Base-by-base conservation (phyloP, 2,329 filamentous ascomycete species). In the Phialophora expanda region DNA sequence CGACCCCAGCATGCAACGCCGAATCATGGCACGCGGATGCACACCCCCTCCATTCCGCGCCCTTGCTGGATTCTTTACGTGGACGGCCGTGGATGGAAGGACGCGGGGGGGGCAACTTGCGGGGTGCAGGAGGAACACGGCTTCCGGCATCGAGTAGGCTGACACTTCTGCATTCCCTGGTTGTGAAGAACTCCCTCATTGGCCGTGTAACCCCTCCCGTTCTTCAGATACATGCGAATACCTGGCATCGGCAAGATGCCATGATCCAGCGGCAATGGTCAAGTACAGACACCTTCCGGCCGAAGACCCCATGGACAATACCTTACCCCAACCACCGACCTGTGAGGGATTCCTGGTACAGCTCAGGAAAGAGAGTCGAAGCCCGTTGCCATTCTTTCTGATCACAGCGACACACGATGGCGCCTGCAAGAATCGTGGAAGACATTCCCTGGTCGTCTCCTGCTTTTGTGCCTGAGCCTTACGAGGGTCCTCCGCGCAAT, bases 401-500 rank as follows among this genome's bases (percentile, higher is more conserved):
- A 20, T 38, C 54, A 22, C 20, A 61, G 22, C 46, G 30, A 26
- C 32, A 14, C 46, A 56, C 44, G 9, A 66, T 66, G 65, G 61
- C 65, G 28, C 66, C 66, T 11, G 66, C 62, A 54, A 55, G 66
- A 44, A 24, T 66, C 20, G 48, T 60, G 6, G 62, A 68, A 24
- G 56, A 58, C n/a, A 54, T 66, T 24, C 51, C 62, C 17, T 68
- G 66, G 66, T 62, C 66, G 28, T 68, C 66, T 5, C 66, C 66
- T 1, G 56, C 53, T 4, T 59, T 51, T 38, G 28, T 30, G 22
- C 58, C 66, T 2, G 63, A 69, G 20, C 44, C 56, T 48, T 73
- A 74, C 54, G 56, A 69, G 54, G 73, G 72, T 1, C 72, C 72
- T 12, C 73, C 73, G 3, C 71, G 73, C 12, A 75, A 75, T 38